These are phyloP conservation scores for Takashimella tepidaria DNA, from an alignment of 1,284 basidiomycete species.

Conservation along the genomic window DNA sequence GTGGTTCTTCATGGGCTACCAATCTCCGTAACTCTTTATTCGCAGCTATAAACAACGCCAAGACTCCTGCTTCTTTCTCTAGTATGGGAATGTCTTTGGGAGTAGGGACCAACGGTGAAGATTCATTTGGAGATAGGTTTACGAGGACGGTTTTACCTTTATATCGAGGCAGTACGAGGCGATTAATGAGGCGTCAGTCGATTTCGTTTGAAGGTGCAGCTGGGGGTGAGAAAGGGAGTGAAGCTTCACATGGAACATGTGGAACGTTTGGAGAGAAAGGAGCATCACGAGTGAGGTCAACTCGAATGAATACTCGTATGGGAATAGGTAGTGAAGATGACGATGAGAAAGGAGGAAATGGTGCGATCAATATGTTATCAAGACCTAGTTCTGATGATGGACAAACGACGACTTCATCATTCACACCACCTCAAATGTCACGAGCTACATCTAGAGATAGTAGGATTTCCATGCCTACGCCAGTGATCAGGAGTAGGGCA, in stretches of 20 bases:
- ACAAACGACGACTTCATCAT: not conserved
- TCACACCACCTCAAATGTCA: not conserved
- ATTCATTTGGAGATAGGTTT: constrained; percentile 26
- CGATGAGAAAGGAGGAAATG: not conserved
- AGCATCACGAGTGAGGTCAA: no score
- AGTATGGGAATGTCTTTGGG: not conserved
- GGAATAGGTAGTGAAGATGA: not conserved
- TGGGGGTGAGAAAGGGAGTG: not conserved
- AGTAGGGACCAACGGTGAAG: no score
- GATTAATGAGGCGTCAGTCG: not conserved
- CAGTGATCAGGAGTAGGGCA: not conserved
- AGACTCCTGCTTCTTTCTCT: constrained; percentile 4
- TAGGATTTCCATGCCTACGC: not conserved
- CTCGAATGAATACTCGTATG: not conserved
- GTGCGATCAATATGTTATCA: not conserved
- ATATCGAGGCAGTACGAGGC: constrained; percentile 14
- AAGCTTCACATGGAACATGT: no score
- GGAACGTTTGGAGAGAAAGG: no score
- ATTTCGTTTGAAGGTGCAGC: not conserved
- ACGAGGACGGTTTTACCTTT: constrained; percentile 22
- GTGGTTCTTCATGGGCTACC: constrained; percentile 22
- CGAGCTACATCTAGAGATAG: not conserved
- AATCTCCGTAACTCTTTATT: constrained; percentile 29
- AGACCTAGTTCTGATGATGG: not conserved
- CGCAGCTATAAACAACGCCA: constrained; percentile 21